Evolutionary conservation across 768 basidiomycete genomes (phyloP).

Genomic region (Paxillus ammoniavirescens): DNA sequence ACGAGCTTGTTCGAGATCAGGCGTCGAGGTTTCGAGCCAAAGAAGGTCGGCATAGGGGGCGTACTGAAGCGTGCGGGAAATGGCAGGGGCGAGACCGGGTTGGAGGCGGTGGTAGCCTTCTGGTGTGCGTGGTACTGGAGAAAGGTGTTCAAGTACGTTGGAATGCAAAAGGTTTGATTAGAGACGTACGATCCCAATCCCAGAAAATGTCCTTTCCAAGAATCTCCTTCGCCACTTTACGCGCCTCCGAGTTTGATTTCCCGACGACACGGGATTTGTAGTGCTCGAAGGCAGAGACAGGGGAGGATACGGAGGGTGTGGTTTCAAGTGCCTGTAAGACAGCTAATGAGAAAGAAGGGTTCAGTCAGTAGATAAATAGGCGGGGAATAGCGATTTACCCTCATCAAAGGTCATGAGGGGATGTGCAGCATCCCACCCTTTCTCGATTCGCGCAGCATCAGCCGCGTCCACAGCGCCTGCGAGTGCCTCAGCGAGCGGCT

Average conservation of each 20-base stretch:
- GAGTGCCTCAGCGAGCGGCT: constrained; percentile 66
- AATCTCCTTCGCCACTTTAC: constrained; percentile 71
- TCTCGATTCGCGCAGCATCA: constrained; percentile 73
- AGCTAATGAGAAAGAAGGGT: constrained; percentile 14
- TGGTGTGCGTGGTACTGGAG: constrained; percentile 75
- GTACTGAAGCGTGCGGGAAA: constrained; percentile 76
- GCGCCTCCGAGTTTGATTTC: constrained; percentile 71
- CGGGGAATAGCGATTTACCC: constrained; percentile 55
- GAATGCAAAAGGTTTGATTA: background rate
- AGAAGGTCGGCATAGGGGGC: constrained; percentile 87
- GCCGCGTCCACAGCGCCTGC: constrained; percentile 62
- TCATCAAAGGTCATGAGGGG: constrained; percentile 81
- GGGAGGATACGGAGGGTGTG: constrained; percentile 23
- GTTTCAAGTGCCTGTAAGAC: constrained; percentile 20
- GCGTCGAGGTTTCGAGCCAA: constrained; percentile 93
- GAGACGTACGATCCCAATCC: constrained; percentile 80
- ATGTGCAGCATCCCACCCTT: constrained; percentile 67
- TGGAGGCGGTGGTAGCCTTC: constrained; percentile 92
- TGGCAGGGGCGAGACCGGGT: constrained; percentile 77
- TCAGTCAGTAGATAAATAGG: constrained; percentile 29
- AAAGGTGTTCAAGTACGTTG: background rate
- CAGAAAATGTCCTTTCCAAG: constrained; percentile 65
- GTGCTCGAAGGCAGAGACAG: constrained; percentile 47
- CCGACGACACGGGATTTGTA: constrained; percentile 60
- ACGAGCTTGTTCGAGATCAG: constrained; percentile 76